Percentiles rank a stretch among this genome's conserved stretches.
Evolutionary conservation across 306 rosid species (phyloP).

Genomic region (Nissolia schottii): DNA sequence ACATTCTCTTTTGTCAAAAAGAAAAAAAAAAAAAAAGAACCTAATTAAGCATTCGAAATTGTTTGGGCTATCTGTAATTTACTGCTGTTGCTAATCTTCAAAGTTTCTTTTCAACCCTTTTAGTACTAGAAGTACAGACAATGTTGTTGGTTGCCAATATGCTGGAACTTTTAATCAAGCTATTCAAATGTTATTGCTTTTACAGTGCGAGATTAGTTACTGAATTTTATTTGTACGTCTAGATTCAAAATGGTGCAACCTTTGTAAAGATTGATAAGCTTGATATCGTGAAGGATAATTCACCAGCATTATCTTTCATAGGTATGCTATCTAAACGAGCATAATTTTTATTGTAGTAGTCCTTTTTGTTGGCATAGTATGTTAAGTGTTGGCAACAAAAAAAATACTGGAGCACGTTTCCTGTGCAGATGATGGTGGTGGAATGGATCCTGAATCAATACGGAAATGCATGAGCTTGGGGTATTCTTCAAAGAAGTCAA

Average conservation of each 20-base stretch:
- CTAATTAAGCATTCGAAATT: too few species aligned
- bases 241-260: conserved; percentile 89
- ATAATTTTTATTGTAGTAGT: conserved; percentile 2
- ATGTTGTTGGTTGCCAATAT: not conserved
- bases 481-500: conserved; percentile 87
- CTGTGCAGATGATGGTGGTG: conserved; percentile 89
- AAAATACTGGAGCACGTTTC: conserved; percentile 9
- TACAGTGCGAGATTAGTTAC: conserved; percentile 8
- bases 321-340: conserved; percentile 42
- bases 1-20: too few species aligned
- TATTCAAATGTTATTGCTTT: not conserved
- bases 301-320: conserved; percentile 77
- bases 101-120: too few species aligned
- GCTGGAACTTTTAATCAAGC: not conserved
- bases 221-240: conserved; percentile 17
- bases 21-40: too few species aligned
- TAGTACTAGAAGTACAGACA: not conserved
- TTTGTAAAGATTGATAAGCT: conserved; percentile 77
- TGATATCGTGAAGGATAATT: conserved; percentile 67
- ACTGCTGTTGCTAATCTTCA: not conserved
- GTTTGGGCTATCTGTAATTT: too few species aligned
- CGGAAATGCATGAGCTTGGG: conserved; percentile 98
- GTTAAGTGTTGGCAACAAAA: not conserved
- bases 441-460: conserved; percentile 74
- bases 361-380: conserved; percentile 14